These are phyloP conservation scores for Fusarium odoratissimum DNA, from an alignment of 2,329 filamentous ascomycete genomes.

Conservation along the genomic window DNA sequence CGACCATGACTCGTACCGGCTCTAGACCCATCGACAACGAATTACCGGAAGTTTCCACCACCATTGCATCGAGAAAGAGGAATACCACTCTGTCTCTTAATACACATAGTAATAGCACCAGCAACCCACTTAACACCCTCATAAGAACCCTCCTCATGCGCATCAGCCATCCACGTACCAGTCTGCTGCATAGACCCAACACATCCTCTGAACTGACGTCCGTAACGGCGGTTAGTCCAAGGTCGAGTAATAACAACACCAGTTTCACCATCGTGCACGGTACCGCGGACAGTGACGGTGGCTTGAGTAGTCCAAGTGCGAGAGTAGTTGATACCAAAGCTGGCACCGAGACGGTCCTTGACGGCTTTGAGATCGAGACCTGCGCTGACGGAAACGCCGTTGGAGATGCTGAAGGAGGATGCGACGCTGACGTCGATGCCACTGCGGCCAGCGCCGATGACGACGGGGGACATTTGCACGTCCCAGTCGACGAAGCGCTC, in stretches of 20 bases:
- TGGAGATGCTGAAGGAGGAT: background rate
- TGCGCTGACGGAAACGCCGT: conserved; percentile 8
- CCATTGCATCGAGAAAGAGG: conserved; percentile 25
- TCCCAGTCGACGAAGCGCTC: conserved; percentile 33
- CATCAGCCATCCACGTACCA: conserved; percentile 21
- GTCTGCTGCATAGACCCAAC: conserved; percentile 4
- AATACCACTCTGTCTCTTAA: conserved; percentile 3
- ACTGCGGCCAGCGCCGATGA: conserved; percentile 13
- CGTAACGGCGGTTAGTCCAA: conserved; percentile 10
- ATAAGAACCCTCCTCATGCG: conserved; percentile 10
- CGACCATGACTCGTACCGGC: background rate
- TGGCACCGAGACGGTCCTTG: conserved; percentile 1
- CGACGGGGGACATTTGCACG: conserved; percentile 31
- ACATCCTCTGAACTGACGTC: conserved; percentile 10
- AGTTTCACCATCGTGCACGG: background rate
- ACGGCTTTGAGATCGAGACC: background rate
- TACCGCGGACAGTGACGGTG: conserved; percentile 8
- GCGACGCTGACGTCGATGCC: conserved; percentile 3
- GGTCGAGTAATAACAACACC: conserved; percentile 18
- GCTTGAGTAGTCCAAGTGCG: conserved; percentile 20
- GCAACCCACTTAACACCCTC: conserved; percentile 20
- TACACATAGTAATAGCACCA: conserved; percentile 20
- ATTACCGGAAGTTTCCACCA: conserved; percentile 6
- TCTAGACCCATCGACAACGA: background rate
- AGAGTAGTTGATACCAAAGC: conserved; percentile 18